These are phyloP conservation scores for Diaporthe sp. DNA, from an alignment of 2,329 filamentous ascomycete genomes.

Conservation along the genomic window DNA sequence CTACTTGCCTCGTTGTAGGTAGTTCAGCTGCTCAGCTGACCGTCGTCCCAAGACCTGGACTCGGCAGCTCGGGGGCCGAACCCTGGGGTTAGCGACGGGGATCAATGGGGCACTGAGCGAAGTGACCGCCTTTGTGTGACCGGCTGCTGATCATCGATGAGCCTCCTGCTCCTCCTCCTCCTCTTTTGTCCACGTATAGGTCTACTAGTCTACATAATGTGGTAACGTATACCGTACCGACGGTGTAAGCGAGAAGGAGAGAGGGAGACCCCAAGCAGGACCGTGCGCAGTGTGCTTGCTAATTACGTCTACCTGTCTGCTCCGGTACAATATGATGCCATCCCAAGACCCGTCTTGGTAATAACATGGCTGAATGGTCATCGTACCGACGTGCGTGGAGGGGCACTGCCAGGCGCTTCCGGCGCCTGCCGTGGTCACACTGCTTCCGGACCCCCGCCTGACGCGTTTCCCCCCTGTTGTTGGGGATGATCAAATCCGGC, in stretches of 20 bases:
- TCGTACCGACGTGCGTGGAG: neutral
- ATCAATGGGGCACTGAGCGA: neutral
- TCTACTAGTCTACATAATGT: neutral
- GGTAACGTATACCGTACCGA: conserved; percentile 1
- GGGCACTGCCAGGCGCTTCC: conserved; percentile 16
- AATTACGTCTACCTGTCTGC: neutral
- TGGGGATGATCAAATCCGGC: conserved; percentile 19
- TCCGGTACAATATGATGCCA: conserved; percentile 23
- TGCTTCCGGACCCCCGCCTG: conserved; percentile 27
- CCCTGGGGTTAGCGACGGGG: conserved; percentile 11
- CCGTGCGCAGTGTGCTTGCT: neutral
- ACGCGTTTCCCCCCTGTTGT: conserved; percentile 15
- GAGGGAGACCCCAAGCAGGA: neutral
- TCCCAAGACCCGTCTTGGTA: neutral
- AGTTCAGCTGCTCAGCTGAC: conserved; percentile 20
- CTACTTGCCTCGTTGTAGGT: conserved; percentile 10
- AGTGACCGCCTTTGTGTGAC: conserved; percentile 10
- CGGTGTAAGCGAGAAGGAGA: conserved; percentile 1
- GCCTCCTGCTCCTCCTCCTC: neutral
- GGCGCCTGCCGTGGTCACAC: conserved; percentile 35
- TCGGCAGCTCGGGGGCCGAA: conserved; percentile 27
- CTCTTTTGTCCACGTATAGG: neutral
- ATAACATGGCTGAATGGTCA: neutral
- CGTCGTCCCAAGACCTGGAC: conserved; percentile 22
- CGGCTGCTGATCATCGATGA: neutral